These are phyloP conservation scores for Annona squamosa DNA, from an alignment of 164 flowering plant genomes.

Conservation along the genomic window DNA sequence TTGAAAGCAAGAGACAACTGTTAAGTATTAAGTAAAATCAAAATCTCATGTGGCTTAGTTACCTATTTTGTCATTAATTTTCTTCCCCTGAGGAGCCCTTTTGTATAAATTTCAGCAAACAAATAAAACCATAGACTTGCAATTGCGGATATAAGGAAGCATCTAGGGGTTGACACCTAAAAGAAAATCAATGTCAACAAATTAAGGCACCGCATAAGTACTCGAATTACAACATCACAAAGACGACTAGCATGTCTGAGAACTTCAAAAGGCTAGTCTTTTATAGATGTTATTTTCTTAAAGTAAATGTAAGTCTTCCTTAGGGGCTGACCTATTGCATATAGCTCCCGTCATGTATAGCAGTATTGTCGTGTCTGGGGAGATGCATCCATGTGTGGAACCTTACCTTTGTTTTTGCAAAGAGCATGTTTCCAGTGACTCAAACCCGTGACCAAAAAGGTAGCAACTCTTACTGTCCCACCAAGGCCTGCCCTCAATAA, in stretches of 20 bases:
- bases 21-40: neutral
- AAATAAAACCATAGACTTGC: neutral
- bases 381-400: too few relatives aligned
- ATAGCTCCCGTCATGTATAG: too few relatives aligned
- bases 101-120: neutral
- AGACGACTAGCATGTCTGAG: neutral
- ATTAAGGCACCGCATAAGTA: neutral
- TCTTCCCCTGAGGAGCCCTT: neutral
- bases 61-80: neutral
- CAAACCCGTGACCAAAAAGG: too few relatives aligned
- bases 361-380: too few relatives aligned
- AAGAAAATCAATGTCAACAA: neutral
- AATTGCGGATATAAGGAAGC: neutral
- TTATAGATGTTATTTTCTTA: neutral
- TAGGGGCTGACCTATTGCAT: too few relatives aligned
- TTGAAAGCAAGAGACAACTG: neutral
- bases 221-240: too few relatives aligned
- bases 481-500: too few relatives aligned
- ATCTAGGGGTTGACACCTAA: neutral
- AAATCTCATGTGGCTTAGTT: neutral
- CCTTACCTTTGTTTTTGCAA: too few relatives aligned
- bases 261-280: neutral
- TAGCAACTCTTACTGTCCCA: too few relatives aligned
- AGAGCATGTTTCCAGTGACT: too few relatives aligned
- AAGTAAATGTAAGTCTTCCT: neutral